phyloP scores from a whole-genome alignment of 805 yeast species.

The Metschnikowia aberdeeniae region DNA sequence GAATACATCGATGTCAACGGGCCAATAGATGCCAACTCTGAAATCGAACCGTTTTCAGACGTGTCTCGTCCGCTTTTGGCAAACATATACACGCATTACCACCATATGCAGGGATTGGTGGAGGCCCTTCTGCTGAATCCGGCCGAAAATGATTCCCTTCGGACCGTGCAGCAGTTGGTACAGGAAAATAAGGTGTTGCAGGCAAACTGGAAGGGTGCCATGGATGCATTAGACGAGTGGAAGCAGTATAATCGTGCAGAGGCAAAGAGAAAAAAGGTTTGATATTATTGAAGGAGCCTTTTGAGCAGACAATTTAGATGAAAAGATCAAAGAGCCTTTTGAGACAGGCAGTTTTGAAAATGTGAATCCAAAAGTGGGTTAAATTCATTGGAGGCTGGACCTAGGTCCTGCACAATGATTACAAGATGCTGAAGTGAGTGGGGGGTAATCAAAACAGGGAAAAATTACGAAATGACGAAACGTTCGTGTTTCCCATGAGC shows the following conservation, averaged over 20 bases:
- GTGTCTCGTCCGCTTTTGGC: constrained; percentile 33
- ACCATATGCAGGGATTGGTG: constrained; percentile 21
- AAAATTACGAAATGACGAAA: no score
- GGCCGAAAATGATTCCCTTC: constrained; percentile 10
- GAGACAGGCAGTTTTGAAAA: no score
- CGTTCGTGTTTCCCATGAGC: no score
- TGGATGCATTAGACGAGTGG: constrained; percentile 39
- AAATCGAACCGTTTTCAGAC: constrained; percentile 34
- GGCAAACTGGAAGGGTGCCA: constrained; percentile 38
- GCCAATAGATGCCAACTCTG: constrained; percentile 17
- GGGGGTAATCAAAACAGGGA: no score
- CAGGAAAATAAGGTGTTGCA: constrained; percentile 32
- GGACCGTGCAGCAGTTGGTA: constrained; percentile 21
- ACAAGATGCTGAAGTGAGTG: no score
- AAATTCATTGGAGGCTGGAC: no score
- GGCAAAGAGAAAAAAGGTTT: background rate
- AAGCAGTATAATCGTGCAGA: constrained; percentile 19
- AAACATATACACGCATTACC: constrained; percentile 33
- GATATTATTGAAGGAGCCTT: no score
- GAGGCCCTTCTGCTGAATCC: constrained; percentile 9
- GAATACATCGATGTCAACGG: constrained; percentile 25
- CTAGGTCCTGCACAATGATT: no score
- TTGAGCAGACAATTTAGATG: no score
- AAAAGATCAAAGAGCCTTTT: no score
- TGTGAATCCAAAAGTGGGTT: no score